Percentiles rank a stretch among this genome's conserved stretches.
These are phyloP conservation scores for Diaporthe sp. DNA, from an alignment of 2,329 filamentous ascomycete species.

Conservation along the genomic window DNA sequence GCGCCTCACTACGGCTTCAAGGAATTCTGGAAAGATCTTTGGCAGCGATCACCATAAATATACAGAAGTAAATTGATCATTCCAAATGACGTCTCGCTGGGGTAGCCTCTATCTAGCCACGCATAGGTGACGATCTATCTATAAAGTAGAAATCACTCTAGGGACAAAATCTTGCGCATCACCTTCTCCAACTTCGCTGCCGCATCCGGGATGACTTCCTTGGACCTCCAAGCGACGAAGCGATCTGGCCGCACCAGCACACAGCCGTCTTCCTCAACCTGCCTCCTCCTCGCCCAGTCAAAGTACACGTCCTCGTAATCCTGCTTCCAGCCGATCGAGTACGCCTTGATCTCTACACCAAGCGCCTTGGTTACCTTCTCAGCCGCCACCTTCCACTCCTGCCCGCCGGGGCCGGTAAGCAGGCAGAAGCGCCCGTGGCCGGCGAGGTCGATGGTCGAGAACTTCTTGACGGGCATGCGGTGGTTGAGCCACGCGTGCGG, in stretches of 20 bases:
- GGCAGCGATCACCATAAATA: slow-evolving; percentile 44
- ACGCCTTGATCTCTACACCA: slow-evolving; percentile 60
- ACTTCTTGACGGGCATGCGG: slow-evolving; percentile 54
- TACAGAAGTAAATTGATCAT: not conserved
- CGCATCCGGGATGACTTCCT: slow-evolving; percentile 36
- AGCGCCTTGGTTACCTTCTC: slow-evolving; percentile 51
- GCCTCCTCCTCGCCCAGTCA: slow-evolving; percentile 67
- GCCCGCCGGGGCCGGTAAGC: slow-evolving; percentile 68
- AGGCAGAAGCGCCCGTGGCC: slow-evolving; percentile 66
- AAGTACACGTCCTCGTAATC: slow-evolving; percentile 74
- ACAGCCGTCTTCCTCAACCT: slow-evolving; percentile 68
- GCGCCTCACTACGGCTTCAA: slow-evolving; percentile 85
- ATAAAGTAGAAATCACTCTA: slow-evolving; percentile 17
- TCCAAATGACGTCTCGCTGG: not conserved
- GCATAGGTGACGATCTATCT: not conserved
- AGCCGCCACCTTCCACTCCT: slow-evolving; percentile 65
- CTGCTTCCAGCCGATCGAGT: slow-evolving; percentile 68
- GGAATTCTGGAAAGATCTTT: slow-evolving; percentile 91
- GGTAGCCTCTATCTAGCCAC: not conserved
- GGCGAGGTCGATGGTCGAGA: slow-evolving; percentile 72
- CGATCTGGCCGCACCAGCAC: slow-evolving; percentile 71
- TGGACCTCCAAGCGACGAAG: slow-evolving; percentile 66
- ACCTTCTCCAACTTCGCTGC: slow-evolving; percentile 43
- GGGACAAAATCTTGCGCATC: slow-evolving; percentile 40
- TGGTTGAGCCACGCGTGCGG: slow-evolving; percentile 75